These are phyloP conservation scores for Curvularia verruculosa DNA, from an alignment of 2,329 filamentous ascomycete genomes.

Conservation along the genomic window DNA sequence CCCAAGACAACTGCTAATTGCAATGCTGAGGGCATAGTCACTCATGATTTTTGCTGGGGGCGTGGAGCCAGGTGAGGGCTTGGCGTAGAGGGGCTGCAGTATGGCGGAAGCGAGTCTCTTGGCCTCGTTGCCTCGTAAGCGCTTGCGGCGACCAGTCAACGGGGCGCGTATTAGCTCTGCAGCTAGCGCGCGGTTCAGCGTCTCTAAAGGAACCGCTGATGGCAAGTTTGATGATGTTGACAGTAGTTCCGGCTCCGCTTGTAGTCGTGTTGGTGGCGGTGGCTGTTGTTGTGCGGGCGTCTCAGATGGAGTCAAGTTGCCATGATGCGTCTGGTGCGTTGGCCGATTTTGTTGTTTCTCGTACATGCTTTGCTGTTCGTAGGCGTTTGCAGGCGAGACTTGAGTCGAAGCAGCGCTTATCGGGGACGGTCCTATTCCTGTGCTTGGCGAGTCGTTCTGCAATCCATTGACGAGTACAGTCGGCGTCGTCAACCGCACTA, in stretches of 20 bases:
- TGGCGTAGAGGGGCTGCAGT: slow-evolving; percentile 47
- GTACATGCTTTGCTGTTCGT: slow-evolving; percentile 21
- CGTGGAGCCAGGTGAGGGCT: slow-evolving; percentile 23
- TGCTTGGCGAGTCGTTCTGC: slow-evolving; percentile 36
- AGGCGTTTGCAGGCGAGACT: slow-evolving; percentile 27
- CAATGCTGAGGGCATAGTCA: slow-evolving; percentile 48
- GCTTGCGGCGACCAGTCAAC: slow-evolving; percentile 49
- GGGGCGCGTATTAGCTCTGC: slow-evolving; percentile 56
- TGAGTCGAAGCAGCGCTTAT: slow-evolving; percentile 29
- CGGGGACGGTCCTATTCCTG: slow-evolving; percentile 31
- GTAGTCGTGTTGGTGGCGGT: slow-evolving; percentile 17
- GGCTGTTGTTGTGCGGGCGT: slow-evolving; percentile 32
- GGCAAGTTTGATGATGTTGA: slow-evolving; percentile 16
- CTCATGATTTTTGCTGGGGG: slow-evolving; percentile 40
- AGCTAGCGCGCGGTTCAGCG: slow-evolving; percentile 54
- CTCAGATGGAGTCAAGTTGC: slow-evolving; percentile 39
- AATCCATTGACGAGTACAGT: slow-evolving; percentile 62
- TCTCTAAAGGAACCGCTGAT: slow-evolving; percentile 44
- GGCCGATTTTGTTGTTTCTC: slow-evolving; percentile 23
- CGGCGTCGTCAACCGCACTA: slow-evolving; percentile 65
- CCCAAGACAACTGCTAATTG: slow-evolving; percentile 53
- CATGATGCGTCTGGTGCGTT: slow-evolving; percentile 34
- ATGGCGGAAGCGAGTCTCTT: slow-evolving; percentile 55
- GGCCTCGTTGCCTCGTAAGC: slow-evolving; percentile 54
- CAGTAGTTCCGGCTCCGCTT: slow-evolving; percentile 13